Base-by-base conservation (phyloP, 306 rosid species). In the Albizia julibrissin region DNA sequence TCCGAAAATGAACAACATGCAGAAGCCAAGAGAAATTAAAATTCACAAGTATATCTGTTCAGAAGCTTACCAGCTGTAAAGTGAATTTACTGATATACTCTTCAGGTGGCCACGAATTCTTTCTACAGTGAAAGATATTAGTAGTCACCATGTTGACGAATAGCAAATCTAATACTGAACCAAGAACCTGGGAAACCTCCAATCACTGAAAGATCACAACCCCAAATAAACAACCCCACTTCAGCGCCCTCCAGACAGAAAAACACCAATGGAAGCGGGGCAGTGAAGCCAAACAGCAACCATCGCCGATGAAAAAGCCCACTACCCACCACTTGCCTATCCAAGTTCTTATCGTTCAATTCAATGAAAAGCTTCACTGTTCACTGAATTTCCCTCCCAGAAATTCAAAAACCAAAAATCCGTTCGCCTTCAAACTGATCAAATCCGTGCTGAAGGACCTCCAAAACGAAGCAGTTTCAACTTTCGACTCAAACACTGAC, bases 31-130 rank as follows among this genome's bases (percentile, higher is more conserved):
- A 40, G 42, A 65, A 19, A 8, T 39, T 12, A 61, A 56, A n/a
- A 10, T 7, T 56, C n/a, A 18, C 75, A 44, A 3, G 75, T 14
- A 71, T 43, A 71, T 43, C 56, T 43, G 10, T 24, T n/a, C 2
- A 11, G n/a, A 11, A 44, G 54, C 85, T 69, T 88, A 95, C 98
- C 93, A 87, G 86, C 64, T 93, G 98, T 79, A 95, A 84, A 82
- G 99, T 92, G 26, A 81, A 69, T 80, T 79, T 92, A 86, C 86
- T 91, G 79, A 95, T 86, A 70, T 95, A 95, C 92, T 93, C 99
- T 76, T 89, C 90, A 10, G 98, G 88, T 16, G 99, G 99, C 99
- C 99, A 95, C 42, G 99, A 95, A 87, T 93, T 92, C 86, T 93
- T 95, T 85, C 97, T 88, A 87, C 77, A 85, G 62, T 90, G 98